Percentiles rank a stretch among this genome's conserved stretches.
Conservation (phyloP, 306 rosid genomes). For the Sesbania bispinosa region DNA sequence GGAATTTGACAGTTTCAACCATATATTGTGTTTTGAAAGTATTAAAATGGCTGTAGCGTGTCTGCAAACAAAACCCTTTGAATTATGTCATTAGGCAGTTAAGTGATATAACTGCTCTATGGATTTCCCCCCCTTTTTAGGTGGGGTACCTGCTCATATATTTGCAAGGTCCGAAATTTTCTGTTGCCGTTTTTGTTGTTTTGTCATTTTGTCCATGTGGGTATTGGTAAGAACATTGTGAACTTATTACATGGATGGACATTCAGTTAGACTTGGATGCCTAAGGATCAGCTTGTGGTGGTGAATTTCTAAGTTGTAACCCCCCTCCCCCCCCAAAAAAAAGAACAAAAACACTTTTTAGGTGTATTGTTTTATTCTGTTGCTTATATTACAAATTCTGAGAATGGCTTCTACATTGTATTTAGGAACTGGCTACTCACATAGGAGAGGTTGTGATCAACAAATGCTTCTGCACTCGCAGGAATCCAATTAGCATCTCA, state of each 20-base stretch:
- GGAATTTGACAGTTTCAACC: background rate
- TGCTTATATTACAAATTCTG: constrained; percentile 9
- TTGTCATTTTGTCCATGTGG: no score
- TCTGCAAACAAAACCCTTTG: background rate
- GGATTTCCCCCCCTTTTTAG: background rate
- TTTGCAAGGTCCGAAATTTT: constrained; percentile 9
- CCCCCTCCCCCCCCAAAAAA: no score
- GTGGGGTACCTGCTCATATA: background rate
- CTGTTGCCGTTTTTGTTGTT: background rate
- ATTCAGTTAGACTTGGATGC: background rate
- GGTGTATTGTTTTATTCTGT: background rate
- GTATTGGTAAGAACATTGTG: background rate
- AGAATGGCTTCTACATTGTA: background rate
- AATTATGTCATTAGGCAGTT: no score
- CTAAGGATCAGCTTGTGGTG: background rate
- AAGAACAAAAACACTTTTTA: no score
- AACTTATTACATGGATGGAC: background rate
- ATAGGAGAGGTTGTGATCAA: constrained; percentile 96
- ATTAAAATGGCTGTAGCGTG: background rate
- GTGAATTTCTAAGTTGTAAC: background rate
- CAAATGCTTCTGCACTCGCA: constrained; percentile 98
- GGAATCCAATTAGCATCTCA: constrained; percentile 94
- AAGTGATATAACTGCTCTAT: background rate
- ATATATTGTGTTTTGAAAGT: background rate
- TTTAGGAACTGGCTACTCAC: constrained; percentile 92